A percentile compares a stretch with the other conserved stretches of the same genome.
Conservation (phyloP, 2,329 filamentous ascomycete species). For the Graphilbum fragrans region DNA sequence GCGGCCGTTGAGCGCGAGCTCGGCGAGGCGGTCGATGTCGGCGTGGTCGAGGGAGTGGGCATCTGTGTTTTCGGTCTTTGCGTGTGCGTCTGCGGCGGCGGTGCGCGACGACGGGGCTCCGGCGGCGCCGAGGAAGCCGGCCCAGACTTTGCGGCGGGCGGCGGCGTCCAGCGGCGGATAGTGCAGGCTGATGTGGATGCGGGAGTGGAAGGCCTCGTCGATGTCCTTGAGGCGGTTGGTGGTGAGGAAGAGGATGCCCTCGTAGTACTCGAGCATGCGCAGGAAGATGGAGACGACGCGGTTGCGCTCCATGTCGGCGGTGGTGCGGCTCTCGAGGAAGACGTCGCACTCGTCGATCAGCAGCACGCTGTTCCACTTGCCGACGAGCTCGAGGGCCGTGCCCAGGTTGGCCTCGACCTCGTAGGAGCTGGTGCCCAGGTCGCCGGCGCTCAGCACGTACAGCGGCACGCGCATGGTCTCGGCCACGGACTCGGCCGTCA, state of each 20-base stretch:
- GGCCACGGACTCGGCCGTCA: constrained; percentile 35
- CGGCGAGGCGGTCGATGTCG: constrained; percentile 12
- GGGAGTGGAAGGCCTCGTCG: constrained; percentile 32
- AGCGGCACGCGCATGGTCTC: constrained; percentile 36
- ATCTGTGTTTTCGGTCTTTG: too few relatives aligned
- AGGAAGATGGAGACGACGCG: constrained; percentile 26
- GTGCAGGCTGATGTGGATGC: constrained; percentile 34
- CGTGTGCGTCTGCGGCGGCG: background rate
- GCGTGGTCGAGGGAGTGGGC: background rate
- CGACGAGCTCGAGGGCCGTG: constrained; percentile 60
- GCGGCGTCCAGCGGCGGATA: constrained; percentile 17
- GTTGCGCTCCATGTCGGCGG: constrained; percentile 25
- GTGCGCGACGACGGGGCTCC: constrained; percentile 11
- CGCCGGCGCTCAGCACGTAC: constrained; percentile 47
- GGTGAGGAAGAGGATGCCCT: constrained; percentile 35
- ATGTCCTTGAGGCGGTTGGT: constrained; percentile 33
- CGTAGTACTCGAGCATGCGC: constrained; percentile 33
- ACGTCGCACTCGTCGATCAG: constrained; percentile 58
- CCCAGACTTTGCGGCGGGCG: constrained; percentile 14
- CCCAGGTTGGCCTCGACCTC: constrained; percentile 54
- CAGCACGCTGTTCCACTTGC: constrained; percentile 59
- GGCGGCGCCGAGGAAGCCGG: background rate
- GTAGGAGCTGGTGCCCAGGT: constrained; percentile 55
- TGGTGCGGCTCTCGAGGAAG: constrained; percentile 10
- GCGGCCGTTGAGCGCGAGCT: constrained; percentile 17